Base-by-base conservation (phyloP, 441 rosid species). In the Populus hybrid region DNA sequence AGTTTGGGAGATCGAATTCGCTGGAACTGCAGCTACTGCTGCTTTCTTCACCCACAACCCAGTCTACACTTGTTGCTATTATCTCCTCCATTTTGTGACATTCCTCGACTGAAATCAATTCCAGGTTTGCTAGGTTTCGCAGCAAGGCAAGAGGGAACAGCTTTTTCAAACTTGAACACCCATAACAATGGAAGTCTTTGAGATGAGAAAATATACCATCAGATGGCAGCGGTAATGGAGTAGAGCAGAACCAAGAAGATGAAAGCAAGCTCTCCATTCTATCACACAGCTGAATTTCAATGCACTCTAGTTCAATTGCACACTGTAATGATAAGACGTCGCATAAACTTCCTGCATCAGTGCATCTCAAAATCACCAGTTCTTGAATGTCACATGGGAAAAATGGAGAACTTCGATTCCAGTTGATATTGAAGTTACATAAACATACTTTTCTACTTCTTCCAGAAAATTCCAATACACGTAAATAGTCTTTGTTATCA, bases 1-100 rank as follows among this genome's bases (percentile, higher is more conserved):
- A 74, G 6, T 74, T 71, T 14, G 88, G 81, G 10, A 69, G 65
- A 29, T 42, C 20, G 20, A 75, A 42, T 28, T 24, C 68, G 3
- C 6, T 53, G n/a, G 40, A 3, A 68, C 3, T 5, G 4, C 21
- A 50, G 12, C 28, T 56, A 28, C 11, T n/a, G 18, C 1, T n/a
- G n/a, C n/a, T n/a, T n/a, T n/a, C n/a, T n/a, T n/a, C n/a, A n/a
- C n/a, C n/a, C n/a, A n/a, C n/a, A n/a, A n/a, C n/a, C n/a, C n/a
- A n/a, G n/a, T n/a, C n/a, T n/a, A n/a, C n/a, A n/a, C n/a, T n/a
- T n/a, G n/a, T n/a, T n/a, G n/a, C n/a, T n/a, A n/a, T n/a, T n/a
- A n/a, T n/a, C n/a, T n/a, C n/a, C n/a, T n/a, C n/a, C n/a, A n/a
- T n/a, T n/a, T n/a, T n/a, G n/a, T n/a, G n/a, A n/a, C n/a, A n/a